Base-by-base conservation (phyloP, 1,139 yeast genomes). In the Sugiyamaella xylanicola region DNA sequence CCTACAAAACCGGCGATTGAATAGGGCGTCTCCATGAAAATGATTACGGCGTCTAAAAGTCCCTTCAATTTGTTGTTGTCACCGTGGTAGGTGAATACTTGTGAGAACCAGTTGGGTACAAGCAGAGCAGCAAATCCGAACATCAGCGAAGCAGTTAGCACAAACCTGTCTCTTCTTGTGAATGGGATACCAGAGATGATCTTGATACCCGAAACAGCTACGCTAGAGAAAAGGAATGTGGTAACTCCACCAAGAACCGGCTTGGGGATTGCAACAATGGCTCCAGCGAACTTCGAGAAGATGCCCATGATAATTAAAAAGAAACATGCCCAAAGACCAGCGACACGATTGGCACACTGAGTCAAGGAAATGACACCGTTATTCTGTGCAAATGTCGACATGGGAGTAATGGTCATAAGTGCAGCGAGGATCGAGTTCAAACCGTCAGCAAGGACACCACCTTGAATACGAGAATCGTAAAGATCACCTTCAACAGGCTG, bases 211-310 rank as follows among this genome's bases (percentile, higher is more conserved):
- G 96, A 87, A 41, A 88, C 93, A 0, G 95, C 92, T 53, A 91
- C 97, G 11, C 95, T 83, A 36, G 92, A 82, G 78, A 89, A 91
- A 58, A 91, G 76, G 76, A 90, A 91, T 3, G 96, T 79, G 29
- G 96, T 90, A 96, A 90, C 88, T 60, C 97, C 97, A 55, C 97
- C 97, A 58, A 90, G 77, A 22, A 90, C 93, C 0, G 96, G 80
- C 59, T 78, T 80, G 46, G 97, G 97, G 66, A 91, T 91, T 35
- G 96, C 81, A 35, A 86, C 89, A 58, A 91, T 78, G 29, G 95
- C 92, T 25, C 95, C 96, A 20, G 96, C 93, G 72, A 91, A 89
- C 73, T 90, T 90, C 64, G 95, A 79, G 68, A 91, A 87, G 40
- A 90, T 73, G 43, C 97, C 97, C 95, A 90, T 88, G 57, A 91